These are phyloP conservation scores for Phytophthora quininea DNA, from an alignment of 352 stramenopile species.

Conservation along the genomic window DNA sequence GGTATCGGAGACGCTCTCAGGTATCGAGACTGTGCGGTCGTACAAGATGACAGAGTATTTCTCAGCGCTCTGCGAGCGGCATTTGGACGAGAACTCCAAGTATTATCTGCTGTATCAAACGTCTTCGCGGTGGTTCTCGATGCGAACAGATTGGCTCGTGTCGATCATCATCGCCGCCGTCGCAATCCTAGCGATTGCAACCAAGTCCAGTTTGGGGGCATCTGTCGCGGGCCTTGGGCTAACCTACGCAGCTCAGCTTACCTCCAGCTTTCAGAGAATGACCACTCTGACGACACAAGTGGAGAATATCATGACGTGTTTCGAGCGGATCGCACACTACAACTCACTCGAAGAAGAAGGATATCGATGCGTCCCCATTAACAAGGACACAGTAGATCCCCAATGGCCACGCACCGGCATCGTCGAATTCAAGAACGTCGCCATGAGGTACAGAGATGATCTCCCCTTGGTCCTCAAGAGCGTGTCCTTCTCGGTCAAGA, in stretches of 20 bases:
- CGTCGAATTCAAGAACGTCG: constrained; percentile 49
- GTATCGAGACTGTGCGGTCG: constrained; percentile 92
- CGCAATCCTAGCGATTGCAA: constrained; percentile 83
- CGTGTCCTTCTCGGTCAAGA: constrained; percentile 58
- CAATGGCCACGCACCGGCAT: constrained; percentile 47
- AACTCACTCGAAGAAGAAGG: constrained; percentile 44
- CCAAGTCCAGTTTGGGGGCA: constrained; percentile 39
- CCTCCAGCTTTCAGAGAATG: constrained; percentile 48
- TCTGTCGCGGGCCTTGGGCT: constrained; percentile 37
- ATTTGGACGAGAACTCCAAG: constrained; percentile 42
- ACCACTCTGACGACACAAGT: constrained; percentile 42
- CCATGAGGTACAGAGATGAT: constrained; percentile 49
- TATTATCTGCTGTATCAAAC: constrained; percentile 46
- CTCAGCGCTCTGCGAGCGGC: constrained; percentile 33
- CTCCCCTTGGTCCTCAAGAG: constrained; percentile 47
- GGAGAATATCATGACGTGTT: constrained; percentile 43
- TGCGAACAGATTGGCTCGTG: constrained; percentile 83
- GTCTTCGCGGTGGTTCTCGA: constrained; percentile 89
- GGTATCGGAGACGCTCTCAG: constrained; percentile 92
- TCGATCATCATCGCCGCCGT: constrained; percentile 87
- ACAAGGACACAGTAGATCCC: neutral
- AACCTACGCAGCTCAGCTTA: constrained; percentile 37
- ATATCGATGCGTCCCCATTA: neutral
- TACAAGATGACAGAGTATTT: constrained; percentile 49
- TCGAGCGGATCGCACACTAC: constrained; percentile 40